These are phyloP conservation scores for Sclerotinia minor DNA, from an alignment of 2,329 filamentous ascomycete species.

Conservation along the genomic window DNA sequence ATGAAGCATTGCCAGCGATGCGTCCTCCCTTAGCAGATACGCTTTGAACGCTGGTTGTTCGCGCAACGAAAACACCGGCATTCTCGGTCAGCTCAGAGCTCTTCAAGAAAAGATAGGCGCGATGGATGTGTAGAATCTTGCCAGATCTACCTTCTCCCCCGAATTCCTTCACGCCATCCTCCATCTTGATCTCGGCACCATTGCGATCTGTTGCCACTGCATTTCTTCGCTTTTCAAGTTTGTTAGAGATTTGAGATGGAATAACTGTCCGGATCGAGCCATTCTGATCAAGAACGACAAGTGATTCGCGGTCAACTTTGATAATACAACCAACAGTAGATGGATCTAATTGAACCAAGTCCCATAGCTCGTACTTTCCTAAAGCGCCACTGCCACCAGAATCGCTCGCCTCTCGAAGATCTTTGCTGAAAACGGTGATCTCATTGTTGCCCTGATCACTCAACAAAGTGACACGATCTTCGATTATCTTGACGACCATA, in stretches of 20 bases:
- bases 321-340: slow-evolving; percentile 91
- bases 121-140: slow-evolving; percentile 89
- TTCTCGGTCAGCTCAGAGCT: slow-evolving; percentile 84
- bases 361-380: slow-evolving; percentile 89
- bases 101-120: slow-evolving; percentile 88
- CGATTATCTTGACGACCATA: slow-evolving; percentile 91
- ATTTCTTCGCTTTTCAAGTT: slow-evolving; percentile 76
- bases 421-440: slow-evolving; percentile 97
- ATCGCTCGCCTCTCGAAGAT: slow-evolving; percentile 89
- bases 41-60: slow-evolving; percentile 81
- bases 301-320: slow-evolving; percentile 90
- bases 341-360: slow-evolving; percentile 90
- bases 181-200: slow-evolving; percentile 86
- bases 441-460: slow-evolving; percentile 92
- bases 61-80: slow-evolving; percentile 83
- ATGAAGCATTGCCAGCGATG: slow-evolving; percentile 54
- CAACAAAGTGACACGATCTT: slow-evolving; percentile 88
- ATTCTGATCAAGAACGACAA: slow-evolving; percentile 88
- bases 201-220: slow-evolving; percentile 91
- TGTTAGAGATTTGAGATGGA: slow-evolving; percentile 89
- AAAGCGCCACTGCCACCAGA: slow-evolving; percentile 80
- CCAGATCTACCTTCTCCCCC: slow-evolving; percentile 83
- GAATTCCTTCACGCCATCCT: slow-evolving; percentile 89
- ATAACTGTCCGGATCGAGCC: slow-evolving; percentile 79
- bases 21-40: slow-evolving; percentile 93